A percentile compares a stretch with the other conserved stretches of the same genome.
phyloP scores from a whole-genome alignment of 1,139 yeast genomes.

The Schizosaccharomyces versatilis region DNA sequence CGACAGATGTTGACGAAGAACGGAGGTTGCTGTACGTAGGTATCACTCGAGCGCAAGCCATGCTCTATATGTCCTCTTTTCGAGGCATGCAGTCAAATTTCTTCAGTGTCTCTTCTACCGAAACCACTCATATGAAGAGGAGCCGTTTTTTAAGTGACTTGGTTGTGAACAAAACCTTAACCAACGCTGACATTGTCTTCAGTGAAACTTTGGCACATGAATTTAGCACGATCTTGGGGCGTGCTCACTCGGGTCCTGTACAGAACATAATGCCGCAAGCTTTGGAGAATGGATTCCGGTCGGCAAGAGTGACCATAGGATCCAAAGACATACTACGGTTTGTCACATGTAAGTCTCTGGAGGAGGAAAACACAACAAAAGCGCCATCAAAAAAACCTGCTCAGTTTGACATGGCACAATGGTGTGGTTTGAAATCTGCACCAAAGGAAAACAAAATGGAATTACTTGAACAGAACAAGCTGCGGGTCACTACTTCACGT shows the following conservation, averaged over 20 bases:
- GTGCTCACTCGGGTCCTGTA: not conserved
- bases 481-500: too few relatives aligned
- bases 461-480: too few relatives aligned
- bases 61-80: slow-evolving; percentile 2
- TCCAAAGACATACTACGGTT: not conserved
- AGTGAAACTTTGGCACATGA: not conserved
- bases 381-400: not conserved
- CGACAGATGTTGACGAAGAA: slow-evolving; percentile 41
- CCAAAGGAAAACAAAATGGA: not conserved
- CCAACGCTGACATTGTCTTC: not conserved
- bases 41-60: slow-evolving; percentile 48
- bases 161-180: not conserved
- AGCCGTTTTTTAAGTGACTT: not conserved
- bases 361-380: not conserved
- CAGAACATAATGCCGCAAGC: not conserved
- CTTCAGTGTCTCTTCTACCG: not conserved
- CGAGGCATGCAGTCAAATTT: not conserved
- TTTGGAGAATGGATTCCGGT: not conserved
- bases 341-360: not conserved
- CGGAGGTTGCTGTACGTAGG: slow-evolving; percentile 75
- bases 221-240: not conserved
- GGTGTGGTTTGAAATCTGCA: not conserved
- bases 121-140: not conserved
- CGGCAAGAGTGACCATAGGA: not conserved
- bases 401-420: not conserved